Evolutionary conservation across 306 rosid genomes (phyloP).

Genomic region (Cucurbita argyrosperma): DNA sequence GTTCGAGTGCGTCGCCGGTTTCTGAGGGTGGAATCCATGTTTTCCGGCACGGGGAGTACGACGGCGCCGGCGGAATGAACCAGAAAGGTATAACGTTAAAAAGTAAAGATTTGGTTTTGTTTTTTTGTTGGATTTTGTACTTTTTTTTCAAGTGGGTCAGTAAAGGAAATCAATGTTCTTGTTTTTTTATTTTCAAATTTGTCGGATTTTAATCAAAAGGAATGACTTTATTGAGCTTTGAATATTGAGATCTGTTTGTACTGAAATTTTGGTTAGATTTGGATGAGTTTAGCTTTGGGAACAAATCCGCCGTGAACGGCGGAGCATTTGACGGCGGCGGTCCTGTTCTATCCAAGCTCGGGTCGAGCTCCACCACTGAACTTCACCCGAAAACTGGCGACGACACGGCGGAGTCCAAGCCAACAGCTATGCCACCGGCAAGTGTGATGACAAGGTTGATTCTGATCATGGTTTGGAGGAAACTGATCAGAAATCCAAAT

Average conservation of each 20-base stretch:
- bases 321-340: slow-evolving; percentile 36
- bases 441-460: slow-evolving; percentile 78
- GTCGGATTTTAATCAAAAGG: neutral
- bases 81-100: slow-evolving; percentile 39
- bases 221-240: neutral
- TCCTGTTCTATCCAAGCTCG: slow-evolving; percentile 62
- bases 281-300: slow-evolving; percentile 79
- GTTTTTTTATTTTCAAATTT: neutral
- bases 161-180: neutral
- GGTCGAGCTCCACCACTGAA: slow-evolving; percentile 71
- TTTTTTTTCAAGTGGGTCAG: neutral
- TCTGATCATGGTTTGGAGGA: slow-evolving; percentile 79
- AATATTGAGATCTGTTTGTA: neutral
- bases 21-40: slow-evolving; percentile 70
- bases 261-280: slow-evolving; percentile 25
- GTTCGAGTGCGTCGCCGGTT: slow-evolving; percentile 80
- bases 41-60: slow-evolving; percentile 63
- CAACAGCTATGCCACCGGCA: slow-evolving; percentile 56
- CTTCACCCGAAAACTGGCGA: slow-evolving; percentile 47
- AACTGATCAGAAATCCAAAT: slow-evolving; percentile 67
- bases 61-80: slow-evolving; percentile 50
- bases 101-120: neutral
- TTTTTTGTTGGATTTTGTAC: neutral
- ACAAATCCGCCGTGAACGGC: slow-evolving; percentile 40
- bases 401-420: slow-evolving; percentile 30